Conservation (phyloP, 192 early-diverging fungal genomes). For the Chytriomyces sp. region DNA sequence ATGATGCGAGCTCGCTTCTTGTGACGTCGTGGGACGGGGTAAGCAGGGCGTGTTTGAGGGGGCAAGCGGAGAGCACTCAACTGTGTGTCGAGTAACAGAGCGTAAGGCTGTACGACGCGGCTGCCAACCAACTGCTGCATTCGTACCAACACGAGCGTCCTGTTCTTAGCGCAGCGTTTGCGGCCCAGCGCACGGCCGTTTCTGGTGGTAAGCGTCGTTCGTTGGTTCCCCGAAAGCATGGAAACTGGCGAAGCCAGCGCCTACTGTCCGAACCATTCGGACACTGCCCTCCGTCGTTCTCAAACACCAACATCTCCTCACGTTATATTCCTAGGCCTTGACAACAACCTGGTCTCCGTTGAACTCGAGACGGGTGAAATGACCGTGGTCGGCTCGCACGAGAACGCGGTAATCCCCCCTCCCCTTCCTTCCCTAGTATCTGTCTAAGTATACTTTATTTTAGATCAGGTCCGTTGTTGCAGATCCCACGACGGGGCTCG, state of each 20-base stretch:
- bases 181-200: slow-evolving; percentile 58
- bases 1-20: slow-evolving; percentile 66
- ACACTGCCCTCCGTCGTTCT: neutral
- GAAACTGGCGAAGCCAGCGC: no score
- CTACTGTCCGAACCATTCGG: slow-evolving; percentile 40
- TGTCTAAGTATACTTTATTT: neutral
- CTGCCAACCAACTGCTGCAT: slow-evolving; percentile 55
- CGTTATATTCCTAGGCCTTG: slow-evolving; percentile 4
- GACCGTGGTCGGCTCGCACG: slow-evolving; percentile 72
- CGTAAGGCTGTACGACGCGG: slow-evolving; percentile 82
- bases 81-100: slow-evolving; percentile 53
- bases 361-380: slow-evolving; percentile 63
- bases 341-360: slow-evolving; percentile 2
- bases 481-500: slow-evolving; percentile 9
- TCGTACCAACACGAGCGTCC: slow-evolving; percentile 69
- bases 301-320: neutral
- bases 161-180: slow-evolving; percentile 80
- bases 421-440: neutral
- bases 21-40: slow-evolving; percentile 93
- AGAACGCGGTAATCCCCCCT: slow-evolving; percentile 9
- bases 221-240: no score
- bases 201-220: slow-evolving; percentile 66
- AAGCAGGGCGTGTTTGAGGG: slow-evolving; percentile 3
- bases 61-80: no score
- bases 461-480: slow-evolving; percentile 47